Percentiles rank a stretch among this genome's conserved stretches.
phyloP scores from a whole-genome alignment of 352 stramenopile species.

The Thraustotheca clavata region DNA sequence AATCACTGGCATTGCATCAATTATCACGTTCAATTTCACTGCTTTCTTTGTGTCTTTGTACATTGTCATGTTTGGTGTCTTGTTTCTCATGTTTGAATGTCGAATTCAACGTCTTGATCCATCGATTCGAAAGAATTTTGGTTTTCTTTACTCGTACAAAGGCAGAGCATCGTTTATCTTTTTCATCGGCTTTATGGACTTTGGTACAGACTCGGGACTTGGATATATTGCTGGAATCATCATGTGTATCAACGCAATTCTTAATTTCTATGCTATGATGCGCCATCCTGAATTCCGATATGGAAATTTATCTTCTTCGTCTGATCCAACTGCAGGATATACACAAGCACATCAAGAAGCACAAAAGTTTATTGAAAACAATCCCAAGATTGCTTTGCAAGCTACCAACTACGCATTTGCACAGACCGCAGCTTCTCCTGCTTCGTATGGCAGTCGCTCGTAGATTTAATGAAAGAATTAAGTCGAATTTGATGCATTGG shows the following conservation, averaged over 20 bases:
- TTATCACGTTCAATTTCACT: slow-evolving; percentile 24
- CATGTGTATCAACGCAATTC: slow-evolving; percentile 21
- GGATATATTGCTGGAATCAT: slow-evolving; percentile 20
- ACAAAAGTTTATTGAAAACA: slow-evolving; percentile 12
- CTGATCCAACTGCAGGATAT: slow-evolving; percentile 19
- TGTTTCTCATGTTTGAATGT: slow-evolving; percentile 24
- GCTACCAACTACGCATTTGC: slow-evolving; percentile 19
- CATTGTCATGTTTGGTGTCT: slow-evolving; percentile 21
- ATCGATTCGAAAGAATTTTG: slow-evolving; percentile 22
- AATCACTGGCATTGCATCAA: slow-evolving; percentile 6
- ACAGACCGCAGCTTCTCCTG: neutral
- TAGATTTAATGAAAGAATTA: neutral
- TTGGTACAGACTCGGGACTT: slow-evolving; percentile 20
- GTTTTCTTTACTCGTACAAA: slow-evolving; percentile 23
- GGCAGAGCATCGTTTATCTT: slow-evolving; percentile 22
- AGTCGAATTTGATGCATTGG: neutral
- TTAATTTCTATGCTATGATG: slow-evolving; percentile 22
- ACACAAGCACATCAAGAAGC: slow-evolving; percentile 14
- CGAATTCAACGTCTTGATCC: slow-evolving; percentile 13
- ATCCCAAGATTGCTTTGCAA: slow-evolving; percentile 23
- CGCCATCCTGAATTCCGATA: slow-evolving; percentile 19
- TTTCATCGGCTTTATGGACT: slow-evolving; percentile 23
- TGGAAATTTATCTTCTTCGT: slow-evolving; percentile 15
- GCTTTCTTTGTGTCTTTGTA: slow-evolving; percentile 21
- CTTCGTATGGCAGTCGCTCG: slow-evolving; percentile 15